Conservation (phyloP, 176 grass and related monocot genomes). For the Ensete glaucum region DNA sequence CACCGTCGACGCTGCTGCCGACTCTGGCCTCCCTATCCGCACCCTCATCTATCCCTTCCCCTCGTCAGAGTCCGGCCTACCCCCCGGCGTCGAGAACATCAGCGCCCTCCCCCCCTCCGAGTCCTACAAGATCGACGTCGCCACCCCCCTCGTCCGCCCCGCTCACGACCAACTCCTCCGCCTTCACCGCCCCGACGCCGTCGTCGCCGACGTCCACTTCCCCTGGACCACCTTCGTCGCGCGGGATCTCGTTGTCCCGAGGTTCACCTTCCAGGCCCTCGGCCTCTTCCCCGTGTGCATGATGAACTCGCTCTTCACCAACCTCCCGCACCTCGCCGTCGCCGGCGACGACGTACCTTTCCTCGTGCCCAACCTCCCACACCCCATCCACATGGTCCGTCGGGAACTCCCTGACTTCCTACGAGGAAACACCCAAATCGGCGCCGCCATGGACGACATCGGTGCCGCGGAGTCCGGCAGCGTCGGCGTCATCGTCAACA, state of each 20-base stretch:
- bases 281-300: constrained; percentile 51
- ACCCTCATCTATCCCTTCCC: constrained; percentile 51
- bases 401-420: background rate
- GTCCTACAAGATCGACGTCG: constrained; percentile 39
- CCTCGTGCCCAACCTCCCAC: background rate
- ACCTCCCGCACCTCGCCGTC: background rate
- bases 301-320: background rate
- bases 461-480: background rate
- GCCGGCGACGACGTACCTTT: background rate
- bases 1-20: constrained; percentile 18
- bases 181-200: constrained; percentile 44
- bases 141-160: constrained; percentile 33
- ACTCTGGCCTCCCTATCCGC: constrained; percentile 20
- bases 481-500: background rate
- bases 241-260: constrained; percentile 39
- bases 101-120: constrained; percentile 19
- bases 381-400: background rate
- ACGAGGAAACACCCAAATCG: background rate
- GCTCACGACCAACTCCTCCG: constrained; percentile 41
- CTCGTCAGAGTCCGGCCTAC: constrained; percentile 34
- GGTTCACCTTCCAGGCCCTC: constrained; percentile 59
- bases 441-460: background rate
- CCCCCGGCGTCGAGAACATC: constrained; percentile 41
- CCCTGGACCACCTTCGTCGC: constrained; percentile 42
- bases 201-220: constrained; percentile 54